Conservation (phyloP, 2,329 filamentous ascomycete genomes). For the Colletotrichum eleusines region DNA sequence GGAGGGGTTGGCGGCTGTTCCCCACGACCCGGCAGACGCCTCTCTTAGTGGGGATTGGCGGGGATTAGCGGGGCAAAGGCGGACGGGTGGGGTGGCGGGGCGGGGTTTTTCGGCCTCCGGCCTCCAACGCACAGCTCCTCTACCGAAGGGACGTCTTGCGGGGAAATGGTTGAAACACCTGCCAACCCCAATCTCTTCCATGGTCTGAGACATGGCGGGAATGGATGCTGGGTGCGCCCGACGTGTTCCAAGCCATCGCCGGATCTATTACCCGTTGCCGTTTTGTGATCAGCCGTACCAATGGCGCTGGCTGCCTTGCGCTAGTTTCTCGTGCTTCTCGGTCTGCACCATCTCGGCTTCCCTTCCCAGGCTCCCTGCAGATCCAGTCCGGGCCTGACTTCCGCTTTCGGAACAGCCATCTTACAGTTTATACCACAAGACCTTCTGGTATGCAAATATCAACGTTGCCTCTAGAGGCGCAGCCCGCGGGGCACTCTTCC, state of each 20-base stretch:
- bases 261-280: neutral
- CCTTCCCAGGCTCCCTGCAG: neutral
- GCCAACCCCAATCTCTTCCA: no score
- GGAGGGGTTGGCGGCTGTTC: neutral
- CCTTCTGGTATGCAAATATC: neutral
- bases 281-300: no score
- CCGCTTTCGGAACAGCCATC: neutral
- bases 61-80: neutral
- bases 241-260: neutral
- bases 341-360: neutral
- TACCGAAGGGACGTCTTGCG: neutral
- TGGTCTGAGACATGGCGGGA: neutral
- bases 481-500: no score
- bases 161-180: neutral
- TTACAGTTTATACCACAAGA: no score
- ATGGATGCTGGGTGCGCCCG: neutral
- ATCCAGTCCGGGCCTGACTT: neutral
- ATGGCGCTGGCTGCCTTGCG: no score
- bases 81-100: neutral
- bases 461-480: neutral
- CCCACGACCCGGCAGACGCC: neutral
- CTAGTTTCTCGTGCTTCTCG: neutral
- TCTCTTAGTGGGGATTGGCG: neutral
- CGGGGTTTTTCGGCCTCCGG: neutral
- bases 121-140: neutral